Evolutionary conservation across 768 basidiomycete genomes (phyloP), one percentile per base, ranked within the genome.

Genomic region (Lactarius evosmus): DNA sequence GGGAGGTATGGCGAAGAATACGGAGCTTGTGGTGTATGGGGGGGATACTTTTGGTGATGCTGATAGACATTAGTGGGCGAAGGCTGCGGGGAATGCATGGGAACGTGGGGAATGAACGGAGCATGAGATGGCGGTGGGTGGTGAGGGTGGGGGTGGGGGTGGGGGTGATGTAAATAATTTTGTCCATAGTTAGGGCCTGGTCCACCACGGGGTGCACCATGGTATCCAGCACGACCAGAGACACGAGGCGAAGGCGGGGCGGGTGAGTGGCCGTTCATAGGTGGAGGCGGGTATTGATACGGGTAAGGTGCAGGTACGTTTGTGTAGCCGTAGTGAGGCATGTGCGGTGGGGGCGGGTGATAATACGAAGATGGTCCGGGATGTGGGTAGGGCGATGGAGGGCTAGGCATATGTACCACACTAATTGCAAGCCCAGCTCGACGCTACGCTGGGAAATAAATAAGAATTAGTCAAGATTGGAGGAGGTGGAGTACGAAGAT

Each of bases 191-290:
- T 78, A 7, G 74, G 73, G 14, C 74, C 78, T 46, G 78, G 59
- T 72, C 57, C 78, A 69, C 32, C 76, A 70, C 11, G 78, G 69
- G 63, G 51, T 33, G 56, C 49, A 25, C 59, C 58, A 56, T 74
- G 76, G 63, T 69, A 75, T 8, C 74, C 73, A 50, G 73, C 74
- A 68, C 73, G 79, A n/a, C 67, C 70, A 50, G 71, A 74, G 19
- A 76, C 67, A 55, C 76, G 77, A 60, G 77, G 75, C 19, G 78
- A 74, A 60, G 72, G 76, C 25, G 68, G 72, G 63, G 71, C 74
- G 61, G 73, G 79, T 62, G 71, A 74, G 68, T 72, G 76, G 3
- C 68, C 75, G 63, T 77, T 77, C 73, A 79, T 75, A 58, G 78
- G 80, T 6, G 77, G 75, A 49, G 79, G 62, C 0, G 70, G 70